Percentiles rank a stretch among this genome's conserved stretches.
phyloP scores from a whole-genome alignment of 805 yeast genomes.

The Candida tallmaniae region DNA sequence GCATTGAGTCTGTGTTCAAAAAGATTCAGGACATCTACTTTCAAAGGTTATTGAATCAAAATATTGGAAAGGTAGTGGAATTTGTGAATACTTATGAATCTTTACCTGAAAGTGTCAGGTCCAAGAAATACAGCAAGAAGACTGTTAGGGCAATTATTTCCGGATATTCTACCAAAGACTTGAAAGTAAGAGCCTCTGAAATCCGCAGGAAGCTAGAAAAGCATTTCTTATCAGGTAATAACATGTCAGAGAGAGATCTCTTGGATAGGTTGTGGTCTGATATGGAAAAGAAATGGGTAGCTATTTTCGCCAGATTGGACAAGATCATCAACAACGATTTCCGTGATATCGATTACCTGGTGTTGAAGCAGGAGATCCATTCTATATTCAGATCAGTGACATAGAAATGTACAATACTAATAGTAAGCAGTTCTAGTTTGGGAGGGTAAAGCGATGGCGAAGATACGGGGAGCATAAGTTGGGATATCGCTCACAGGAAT shows the following conservation, averaged over 20 bases:
- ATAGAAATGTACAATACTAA: background rate
- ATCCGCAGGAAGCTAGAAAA: slow-evolving; percentile 52
- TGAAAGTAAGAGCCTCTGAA: slow-evolving; percentile 49
- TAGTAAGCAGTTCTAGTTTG: slow-evolving; percentile 2
- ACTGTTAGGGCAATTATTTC: slow-evolving; percentile 54
- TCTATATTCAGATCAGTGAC: slow-evolving; percentile 41
- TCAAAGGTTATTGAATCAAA: slow-evolving; percentile 33
- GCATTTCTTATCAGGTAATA: slow-evolving; percentile 43
- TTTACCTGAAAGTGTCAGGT: slow-evolving; percentile 44
- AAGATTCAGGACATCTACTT: slow-evolving; percentile 28
- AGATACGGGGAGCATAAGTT: slow-evolving; percentile 18
- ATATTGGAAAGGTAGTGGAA: slow-evolving; percentile 63
- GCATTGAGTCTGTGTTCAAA: slow-evolving; percentile 24
- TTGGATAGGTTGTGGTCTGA: slow-evolving; percentile 66
- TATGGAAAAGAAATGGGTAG: slow-evolving; percentile 58
- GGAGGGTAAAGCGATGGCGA: background rate
- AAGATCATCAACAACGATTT: slow-evolving; percentile 47
- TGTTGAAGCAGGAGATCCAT: slow-evolving; percentile 54
- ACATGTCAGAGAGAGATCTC: slow-evolving; percentile 49
- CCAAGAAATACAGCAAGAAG: slow-evolving; percentile 60
- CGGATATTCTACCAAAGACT: slow-evolving; percentile 55
- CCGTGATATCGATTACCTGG: slow-evolving; percentile 50
- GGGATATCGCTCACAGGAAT: slow-evolving; percentile 29
- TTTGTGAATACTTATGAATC: slow-evolving; percentile 63
- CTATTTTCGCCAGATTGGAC: slow-evolving; percentile 50